A percentile compares a stretch with the other conserved stretches of the same genome.
phyloP scores from a whole-genome alignment of 495 filamentous ascomycete species.

The Neurospora sp. region DNA sequence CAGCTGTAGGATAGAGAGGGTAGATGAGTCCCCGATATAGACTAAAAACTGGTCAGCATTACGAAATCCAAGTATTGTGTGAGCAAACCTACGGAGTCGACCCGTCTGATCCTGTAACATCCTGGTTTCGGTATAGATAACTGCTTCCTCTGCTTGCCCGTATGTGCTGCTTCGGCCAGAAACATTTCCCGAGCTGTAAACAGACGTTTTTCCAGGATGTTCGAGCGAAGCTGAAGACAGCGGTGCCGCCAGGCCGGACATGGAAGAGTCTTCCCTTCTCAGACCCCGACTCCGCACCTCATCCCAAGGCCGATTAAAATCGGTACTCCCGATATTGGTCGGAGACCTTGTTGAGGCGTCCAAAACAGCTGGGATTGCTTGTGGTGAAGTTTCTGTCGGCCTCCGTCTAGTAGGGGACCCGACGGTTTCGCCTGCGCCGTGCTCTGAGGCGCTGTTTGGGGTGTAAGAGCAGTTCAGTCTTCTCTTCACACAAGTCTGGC shows the following conservation, averaged over 20 bases:
- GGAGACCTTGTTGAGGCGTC: constrained; percentile 11
- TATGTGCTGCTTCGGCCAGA: constrained; percentile 40
- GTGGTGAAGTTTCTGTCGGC: constrained; percentile 28
- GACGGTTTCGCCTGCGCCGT: constrained; percentile 22
- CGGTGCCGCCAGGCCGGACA: constrained; percentile 12
- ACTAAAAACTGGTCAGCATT: constrained; percentile 22
- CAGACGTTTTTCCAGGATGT: constrained; percentile 11
- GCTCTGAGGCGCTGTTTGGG: constrained; percentile 22
- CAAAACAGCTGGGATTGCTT: constrained; percentile 11
- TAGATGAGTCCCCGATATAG: constrained; percentile 67
- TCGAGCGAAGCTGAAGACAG: constrained; percentile 10
- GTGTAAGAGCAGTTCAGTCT: constrained; percentile 43
- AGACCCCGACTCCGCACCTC: constrained; percentile 11
- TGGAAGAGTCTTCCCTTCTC: constrained; percentile 7
- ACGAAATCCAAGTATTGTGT: neutral
- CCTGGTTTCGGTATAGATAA: constrained; percentile 43
- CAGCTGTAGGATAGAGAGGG: constrained; percentile 60
- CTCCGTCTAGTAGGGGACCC: constrained; percentile 39
- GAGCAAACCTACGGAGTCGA: constrained; percentile 38
- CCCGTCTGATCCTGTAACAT: constrained; percentile 52
- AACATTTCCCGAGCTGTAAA: constrained; percentile 38
- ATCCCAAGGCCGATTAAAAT: constrained; percentile 16
- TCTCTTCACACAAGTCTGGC: constrained; percentile 55
- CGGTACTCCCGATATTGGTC: constrained; percentile 4
- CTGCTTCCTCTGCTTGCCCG: constrained; percentile 47